Evolutionary conservation across 495 filamentous ascomycete species (phyloP), one percentile per base, ranked within the genome.

Genomic region (Staphylotrichum longicolle): DNA sequence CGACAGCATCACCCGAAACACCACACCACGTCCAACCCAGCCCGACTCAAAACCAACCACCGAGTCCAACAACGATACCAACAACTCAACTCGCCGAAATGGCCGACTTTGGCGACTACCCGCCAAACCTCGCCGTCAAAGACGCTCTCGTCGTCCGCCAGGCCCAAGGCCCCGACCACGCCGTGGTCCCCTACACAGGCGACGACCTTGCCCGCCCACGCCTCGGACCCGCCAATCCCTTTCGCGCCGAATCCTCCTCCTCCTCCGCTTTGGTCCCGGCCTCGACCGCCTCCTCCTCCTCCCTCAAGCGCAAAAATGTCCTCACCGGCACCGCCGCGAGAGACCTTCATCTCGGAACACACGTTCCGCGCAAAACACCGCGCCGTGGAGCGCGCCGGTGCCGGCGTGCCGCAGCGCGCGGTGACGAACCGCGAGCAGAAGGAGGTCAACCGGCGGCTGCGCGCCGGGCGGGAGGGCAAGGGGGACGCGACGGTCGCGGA

Each of bases 271-370:
- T 27, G 20, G 20, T 27, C 20, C 20, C 20, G 20, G 20, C 20
- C 9, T 27, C 33, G 3, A 30, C 46, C 15, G 39, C 14, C 10
- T 30, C 51, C 14, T 42, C 37, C 3, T 11, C 10, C 1, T 34
- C 54, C 11, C 60, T 61, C 33, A 95, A 93, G 74, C 86, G 93
- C 58, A 96, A 96, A 68, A 93, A 94, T 62, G 87, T 98, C 2
- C 86, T 95, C 9, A 96, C 95, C 0, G 94, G 94, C 5, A 86
- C 83, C 68, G 95, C 95, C 0, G 82, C 92, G 63, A n/a, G 93
- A 98, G 74, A 87, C 88, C 1, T 91, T 85, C 58, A 86, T 99
- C 62, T 95, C 90, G 73, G 93, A 96, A 68, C 82, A 89, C 58
- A 93, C 90, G 0, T 99, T 99, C 68, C 84, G 86, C 64, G 83